Percentiles rank a stretch among this genome's conserved stretches.
phyloP scores from a whole-genome alignment of 148 eudicot species.

The Silene latifolia region DNA sequence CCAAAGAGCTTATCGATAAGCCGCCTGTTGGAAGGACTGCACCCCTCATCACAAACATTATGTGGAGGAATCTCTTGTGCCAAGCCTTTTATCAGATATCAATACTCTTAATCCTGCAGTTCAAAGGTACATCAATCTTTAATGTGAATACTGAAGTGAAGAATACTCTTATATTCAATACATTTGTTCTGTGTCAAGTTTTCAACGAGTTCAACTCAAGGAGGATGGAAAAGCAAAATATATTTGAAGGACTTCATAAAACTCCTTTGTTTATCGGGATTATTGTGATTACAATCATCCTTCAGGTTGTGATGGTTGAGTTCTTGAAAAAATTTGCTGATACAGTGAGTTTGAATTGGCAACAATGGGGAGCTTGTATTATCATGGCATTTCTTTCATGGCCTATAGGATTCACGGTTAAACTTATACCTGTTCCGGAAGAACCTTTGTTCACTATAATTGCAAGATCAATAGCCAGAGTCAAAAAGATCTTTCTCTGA shows the following conservation, averaged over 20 bases:
- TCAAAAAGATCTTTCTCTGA: constrained; percentile 1
- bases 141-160: constrained; percentile 44
- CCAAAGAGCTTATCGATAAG: constrained; percentile 55
- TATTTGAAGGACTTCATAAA: constrained; percentile 51
- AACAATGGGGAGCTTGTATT: constrained; percentile 62
- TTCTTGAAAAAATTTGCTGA: constrained; percentile 67
- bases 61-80: constrained; percentile 78
- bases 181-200: constrained; percentile 80
- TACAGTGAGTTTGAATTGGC: constrained; percentile 54
- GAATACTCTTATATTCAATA: constrained; percentile 71
- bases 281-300: constrained; percentile 49
- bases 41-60: constrained; percentile 68
- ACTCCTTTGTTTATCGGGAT: constrained; percentile 66
- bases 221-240: constrained; percentile 59
- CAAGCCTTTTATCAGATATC: constrained; percentile 69
- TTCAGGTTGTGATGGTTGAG: constrained; percentile 83
- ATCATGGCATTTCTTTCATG: constrained; percentile 52
- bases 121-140: constrained; percentile 56
- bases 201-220: constrained; percentile 83
- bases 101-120: constrained; percentile 62
- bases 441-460: constrained; percentile 24
- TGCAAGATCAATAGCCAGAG: constrained; percentile 3
- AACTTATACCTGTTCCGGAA: constrained; percentile 55
- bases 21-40: constrained; percentile 71
- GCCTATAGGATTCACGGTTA: constrained; percentile 68